These are phyloP conservation scores for Rhododendron ovatum DNA, from an alignment of 148 eudicot genomes.

Conservation along the genomic window DNA sequence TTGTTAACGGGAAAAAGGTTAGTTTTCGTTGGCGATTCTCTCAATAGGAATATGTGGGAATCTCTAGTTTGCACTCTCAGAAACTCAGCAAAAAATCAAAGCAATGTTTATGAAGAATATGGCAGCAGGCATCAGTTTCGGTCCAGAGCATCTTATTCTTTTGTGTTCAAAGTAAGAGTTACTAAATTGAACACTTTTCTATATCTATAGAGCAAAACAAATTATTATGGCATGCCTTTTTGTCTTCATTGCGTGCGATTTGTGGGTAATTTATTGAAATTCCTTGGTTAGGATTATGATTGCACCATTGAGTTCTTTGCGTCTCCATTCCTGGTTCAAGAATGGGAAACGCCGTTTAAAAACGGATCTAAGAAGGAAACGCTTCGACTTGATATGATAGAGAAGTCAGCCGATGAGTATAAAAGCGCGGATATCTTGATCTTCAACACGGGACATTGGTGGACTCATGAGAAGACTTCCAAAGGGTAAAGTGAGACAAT, in stretches of 20 bases:
- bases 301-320: conserved; percentile 80
- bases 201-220: neutral
- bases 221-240: too few relatives aligned
- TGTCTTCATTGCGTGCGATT: neutral
- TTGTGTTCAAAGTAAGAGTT: conserved; percentile 63
- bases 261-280: neutral
- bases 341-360: conserved; percentile 52
- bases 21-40: conserved; percentile 90
- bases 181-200: neutral
- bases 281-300: conserved; percentile 54
- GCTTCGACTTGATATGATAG: conserved; percentile 70
- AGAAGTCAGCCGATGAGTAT: conserved; percentile 41
- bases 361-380: conserved; percentile 68
- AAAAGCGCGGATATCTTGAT: conserved; percentile 65
- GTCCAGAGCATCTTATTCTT: conserved; percentile 72
- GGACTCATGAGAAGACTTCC: conserved; percentile 92
- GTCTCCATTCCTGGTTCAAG: conserved; percentile 89
- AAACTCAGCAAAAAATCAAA: conserved; percentile 58
- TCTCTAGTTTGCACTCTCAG: conserved; percentile 82
- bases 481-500: conserved; percentile 45
- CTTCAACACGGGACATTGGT: conserved; percentile 98
- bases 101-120: conserved; percentile 67
- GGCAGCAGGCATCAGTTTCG: conserved; percentile 69
- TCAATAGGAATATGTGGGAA: conserved; percentile 98
- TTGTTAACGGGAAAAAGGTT: conserved; percentile 75